Evolutionary conservation across 805 yeast species (phyloP).

Genomic region (Dipodascopsis uninucleata): DNA sequence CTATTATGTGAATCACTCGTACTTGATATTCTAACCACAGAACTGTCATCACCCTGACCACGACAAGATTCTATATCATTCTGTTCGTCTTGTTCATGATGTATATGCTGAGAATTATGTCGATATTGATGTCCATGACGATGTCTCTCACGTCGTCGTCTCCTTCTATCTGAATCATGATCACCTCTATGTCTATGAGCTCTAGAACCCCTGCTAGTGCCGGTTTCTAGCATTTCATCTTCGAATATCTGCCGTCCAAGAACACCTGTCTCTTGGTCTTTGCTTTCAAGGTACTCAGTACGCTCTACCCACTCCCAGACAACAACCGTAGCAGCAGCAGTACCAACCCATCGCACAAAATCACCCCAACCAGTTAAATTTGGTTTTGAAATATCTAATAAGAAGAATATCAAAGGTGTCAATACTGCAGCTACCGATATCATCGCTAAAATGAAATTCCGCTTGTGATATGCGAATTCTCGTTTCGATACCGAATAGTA

Average conservation of each 20-base stretch:
- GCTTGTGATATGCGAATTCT: conserved; percentile 45
- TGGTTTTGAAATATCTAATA: conserved; percentile 39
- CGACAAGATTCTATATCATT: neutral
- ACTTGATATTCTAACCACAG: no score
- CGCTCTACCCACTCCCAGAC: conserved; percentile 67
- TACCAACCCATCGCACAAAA: conserved; percentile 45
- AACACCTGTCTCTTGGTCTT: conserved; percentile 53
- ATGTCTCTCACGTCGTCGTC: neutral
- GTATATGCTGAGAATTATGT: neutral
- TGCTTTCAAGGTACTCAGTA: conserved; percentile 49
- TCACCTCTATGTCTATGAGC: conserved; percentile 2
- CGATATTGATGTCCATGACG: neutral
- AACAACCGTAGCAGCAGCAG: conserved; percentile 49
- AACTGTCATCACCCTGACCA: neutral
- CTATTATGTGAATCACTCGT: no score
- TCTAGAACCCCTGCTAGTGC: conserved; percentile 24
- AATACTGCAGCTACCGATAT: conserved; percentile 43
- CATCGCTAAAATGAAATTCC: conserved; percentile 48
- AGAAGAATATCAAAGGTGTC: conserved; percentile 39
- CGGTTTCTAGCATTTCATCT: conserved; percentile 37
- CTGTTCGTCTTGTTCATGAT: neutral
- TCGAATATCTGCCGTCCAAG: conserved; percentile 59
- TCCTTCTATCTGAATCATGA: no score
- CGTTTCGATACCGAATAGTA: conserved; percentile 41
- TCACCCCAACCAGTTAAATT: conserved; percentile 52